Evolutionary conservation across 1,284 basidiomycete species (phyloP).

Genomic region (Singerocomus rubriflavus): DNA sequence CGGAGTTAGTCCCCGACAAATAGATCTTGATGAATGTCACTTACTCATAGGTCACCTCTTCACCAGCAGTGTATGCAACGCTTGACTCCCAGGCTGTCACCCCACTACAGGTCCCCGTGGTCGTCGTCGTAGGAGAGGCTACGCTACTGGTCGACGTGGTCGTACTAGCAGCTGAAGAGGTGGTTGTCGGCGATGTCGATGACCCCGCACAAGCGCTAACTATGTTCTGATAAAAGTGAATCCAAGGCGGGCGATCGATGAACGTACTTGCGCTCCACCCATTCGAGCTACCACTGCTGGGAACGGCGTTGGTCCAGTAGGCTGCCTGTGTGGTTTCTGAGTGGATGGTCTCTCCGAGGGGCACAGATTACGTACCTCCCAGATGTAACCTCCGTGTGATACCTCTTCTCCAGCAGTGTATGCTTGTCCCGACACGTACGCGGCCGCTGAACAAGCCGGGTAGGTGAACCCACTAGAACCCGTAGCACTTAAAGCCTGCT

Average conservation of each 20-base stretch:
- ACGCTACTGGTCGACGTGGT: constrained; percentile 21
- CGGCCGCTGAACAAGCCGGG: constrained; percentile 56
- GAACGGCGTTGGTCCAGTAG: constrained; percentile 53
- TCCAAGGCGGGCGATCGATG: constrained; percentile 4
- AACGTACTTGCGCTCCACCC: constrained; percentile 65
- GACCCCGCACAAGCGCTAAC: constrained; percentile 49
- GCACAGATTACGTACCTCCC: constrained; percentile 43
- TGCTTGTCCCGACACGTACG: constrained; percentile 46
- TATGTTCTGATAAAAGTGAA: constrained; percentile 7
- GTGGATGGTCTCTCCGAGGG: not conserved
- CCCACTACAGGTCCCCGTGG: constrained; percentile 45
- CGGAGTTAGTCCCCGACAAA: constrained; percentile 3
- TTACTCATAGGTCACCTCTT: constrained; percentile 51
- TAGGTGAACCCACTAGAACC: constrained; percentile 66
- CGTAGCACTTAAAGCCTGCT: constrained; percentile 55
- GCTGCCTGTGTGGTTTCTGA: constrained; percentile 44
- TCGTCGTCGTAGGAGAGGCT: constrained; percentile 24
- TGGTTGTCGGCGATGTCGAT: constrained; percentile 16
- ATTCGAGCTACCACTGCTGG: constrained; percentile 42
- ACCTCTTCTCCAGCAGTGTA: constrained; percentile 54
- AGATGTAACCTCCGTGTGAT: constrained; percentile 61
- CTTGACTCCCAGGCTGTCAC: constrained; percentile 47
- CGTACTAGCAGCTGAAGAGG: constrained; percentile 1
- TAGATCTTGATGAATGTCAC: constrained; percentile 12
- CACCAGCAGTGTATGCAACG: constrained; percentile 48